These are phyloP conservation scores for Ilyonectria mors-panacis DNA, from an alignment of 2,329 filamentous ascomycete genomes.

Conservation along the genomic window DNA sequence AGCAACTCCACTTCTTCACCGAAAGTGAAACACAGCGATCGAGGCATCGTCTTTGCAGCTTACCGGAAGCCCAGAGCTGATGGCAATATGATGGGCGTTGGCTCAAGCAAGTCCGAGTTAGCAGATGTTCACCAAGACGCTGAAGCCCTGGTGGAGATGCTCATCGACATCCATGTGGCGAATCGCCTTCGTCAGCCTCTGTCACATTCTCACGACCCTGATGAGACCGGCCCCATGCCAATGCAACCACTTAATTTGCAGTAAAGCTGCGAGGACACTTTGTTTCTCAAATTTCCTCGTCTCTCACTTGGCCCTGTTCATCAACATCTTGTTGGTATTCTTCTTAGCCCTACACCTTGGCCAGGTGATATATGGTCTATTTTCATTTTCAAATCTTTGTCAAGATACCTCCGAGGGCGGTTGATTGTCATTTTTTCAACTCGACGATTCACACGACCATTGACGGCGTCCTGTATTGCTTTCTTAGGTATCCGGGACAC, in stretches of 20 bases:
- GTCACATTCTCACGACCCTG: conserved; percentile 44
- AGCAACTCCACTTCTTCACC: conserved; percentile 46
- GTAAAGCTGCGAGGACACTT: not conserved
- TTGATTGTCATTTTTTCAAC: conserved; percentile 39
- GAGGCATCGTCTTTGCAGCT: conserved; percentile 70
- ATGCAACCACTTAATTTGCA: conserved; percentile 36
- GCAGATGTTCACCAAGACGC: conserved; percentile 64
- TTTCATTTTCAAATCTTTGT: conserved; percentile 39
- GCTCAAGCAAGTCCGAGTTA: conserved; percentile 58
- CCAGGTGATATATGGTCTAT: conserved; percentile 15
- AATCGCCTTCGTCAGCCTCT: conserved; percentile 53
- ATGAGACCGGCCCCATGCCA: conserved; percentile 59
- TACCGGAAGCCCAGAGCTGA: conserved; percentile 64
- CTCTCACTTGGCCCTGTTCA: conserved; percentile 29
- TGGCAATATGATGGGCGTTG: conserved; percentile 53
- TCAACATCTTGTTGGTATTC: not conserved
- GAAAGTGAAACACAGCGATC: conserved; percentile 54
- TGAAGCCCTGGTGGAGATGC: conserved; percentile 66
- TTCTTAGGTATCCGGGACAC: conserved; percentile 26
- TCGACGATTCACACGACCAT: conserved; percentile 47
- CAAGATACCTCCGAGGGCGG: conserved; percentile 51
- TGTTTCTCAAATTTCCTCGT: conserved; percentile 1
- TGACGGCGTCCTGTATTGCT: conserved; percentile 45
- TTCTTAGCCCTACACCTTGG: not conserved
- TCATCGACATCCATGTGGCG: conserved; percentile 65